Evolutionary conservation across 306 rosid species (phyloP).

Genomic region (Trichosanthes truncata): DNA sequence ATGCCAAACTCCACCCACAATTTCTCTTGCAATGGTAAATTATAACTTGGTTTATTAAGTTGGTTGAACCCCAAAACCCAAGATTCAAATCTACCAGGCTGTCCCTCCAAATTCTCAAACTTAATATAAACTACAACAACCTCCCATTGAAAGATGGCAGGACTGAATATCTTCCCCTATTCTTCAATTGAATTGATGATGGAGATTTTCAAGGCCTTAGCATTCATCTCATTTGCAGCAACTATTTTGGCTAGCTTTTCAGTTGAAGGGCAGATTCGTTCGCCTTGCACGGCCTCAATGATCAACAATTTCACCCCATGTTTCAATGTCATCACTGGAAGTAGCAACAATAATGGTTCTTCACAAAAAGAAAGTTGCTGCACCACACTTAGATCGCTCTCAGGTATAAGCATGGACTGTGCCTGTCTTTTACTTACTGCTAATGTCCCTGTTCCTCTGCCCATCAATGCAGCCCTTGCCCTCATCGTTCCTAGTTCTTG

Average conservation of each 20-base stretch:
- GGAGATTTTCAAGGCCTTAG: conserved; percentile 25
- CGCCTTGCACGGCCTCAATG: conserved; percentile 58
- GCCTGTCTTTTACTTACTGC: conserved; percentile 54
- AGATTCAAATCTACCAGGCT: conserved; percentile 6
- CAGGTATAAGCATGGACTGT: conserved; percentile 34
- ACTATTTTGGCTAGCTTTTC: conserved; percentile 1
- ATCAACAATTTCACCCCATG: conserved; percentile 68
- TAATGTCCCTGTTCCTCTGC: conserved; percentile 48
- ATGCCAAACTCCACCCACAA: background rate
- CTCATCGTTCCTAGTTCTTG: conserved; percentile 45
- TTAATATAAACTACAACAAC: background rate
- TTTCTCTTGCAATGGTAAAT: background rate
- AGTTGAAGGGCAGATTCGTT: conserved; percentile 31
- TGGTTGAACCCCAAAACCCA: conserved; percentile 9
- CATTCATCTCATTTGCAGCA: conserved; percentile 16
- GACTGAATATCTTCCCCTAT: background rate
- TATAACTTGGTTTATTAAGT: background rate
- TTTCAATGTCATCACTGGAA: conserved; percentile 60
- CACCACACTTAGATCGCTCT: conserved; percentile 32
- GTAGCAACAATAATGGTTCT: conserved; percentile 35
- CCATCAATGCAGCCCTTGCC: conserved; percentile 38
- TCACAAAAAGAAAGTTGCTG: conserved; percentile 44
- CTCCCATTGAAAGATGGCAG: background rate
- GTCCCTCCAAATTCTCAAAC: conserved; percentile 4
- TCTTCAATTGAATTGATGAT: conserved; percentile 12